Conservation (phyloP, 2,329 filamentous ascomycete genomes). For the Xylariaceae sp. region DNA sequence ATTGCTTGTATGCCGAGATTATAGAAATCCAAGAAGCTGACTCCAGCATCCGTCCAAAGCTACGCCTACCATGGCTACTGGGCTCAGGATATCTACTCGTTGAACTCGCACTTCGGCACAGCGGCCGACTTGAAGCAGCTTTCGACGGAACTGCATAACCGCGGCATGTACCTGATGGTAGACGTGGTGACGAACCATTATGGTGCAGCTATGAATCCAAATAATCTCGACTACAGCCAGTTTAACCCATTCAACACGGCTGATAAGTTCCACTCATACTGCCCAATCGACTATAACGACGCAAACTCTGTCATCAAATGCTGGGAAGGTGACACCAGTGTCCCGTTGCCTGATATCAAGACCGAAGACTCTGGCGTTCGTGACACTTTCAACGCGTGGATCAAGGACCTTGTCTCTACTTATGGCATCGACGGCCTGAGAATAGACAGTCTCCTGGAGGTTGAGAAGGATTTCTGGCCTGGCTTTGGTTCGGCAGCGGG, state of each 20-base stretch:
- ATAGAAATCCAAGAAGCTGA: not conserved
- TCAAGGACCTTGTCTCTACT: conserved; percentile 53
- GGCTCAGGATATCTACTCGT: conserved; percentile 56
- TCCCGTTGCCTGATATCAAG: conserved; percentile 54
- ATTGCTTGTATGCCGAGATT: not conserved
- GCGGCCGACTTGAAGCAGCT: conserved; percentile 58
- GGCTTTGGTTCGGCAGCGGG: conserved; percentile 53
- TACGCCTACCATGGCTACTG: conserved; percentile 58
- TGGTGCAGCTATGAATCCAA: conserved; percentile 55
- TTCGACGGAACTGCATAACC: conserved; percentile 56
- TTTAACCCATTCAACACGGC: conserved; percentile 62
- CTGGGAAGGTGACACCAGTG: conserved; percentile 57
- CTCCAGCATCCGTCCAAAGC: conserved; percentile 26
- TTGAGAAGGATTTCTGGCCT: conserved; percentile 56
- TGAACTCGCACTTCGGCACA: conserved; percentile 70
- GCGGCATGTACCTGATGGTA: conserved; percentile 68
- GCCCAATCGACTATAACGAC: conserved; percentile 57
- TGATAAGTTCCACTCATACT: conserved; percentile 63
- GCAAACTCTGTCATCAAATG: conserved; percentile 50
- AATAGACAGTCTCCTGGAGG: conserved; percentile 56
- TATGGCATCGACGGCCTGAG: conserved; percentile 61
- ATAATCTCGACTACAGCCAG: conserved; percentile 57
- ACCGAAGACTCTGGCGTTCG: conserved; percentile 53
- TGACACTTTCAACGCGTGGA: conserved; percentile 55
- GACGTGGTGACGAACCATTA: conserved; percentile 66